Evolutionary conservation across 495 filamentous ascomycete genomes (phyloP), one percentile per base, ranked within the genome.

Genomic region (Penicillium steckii): DNA sequence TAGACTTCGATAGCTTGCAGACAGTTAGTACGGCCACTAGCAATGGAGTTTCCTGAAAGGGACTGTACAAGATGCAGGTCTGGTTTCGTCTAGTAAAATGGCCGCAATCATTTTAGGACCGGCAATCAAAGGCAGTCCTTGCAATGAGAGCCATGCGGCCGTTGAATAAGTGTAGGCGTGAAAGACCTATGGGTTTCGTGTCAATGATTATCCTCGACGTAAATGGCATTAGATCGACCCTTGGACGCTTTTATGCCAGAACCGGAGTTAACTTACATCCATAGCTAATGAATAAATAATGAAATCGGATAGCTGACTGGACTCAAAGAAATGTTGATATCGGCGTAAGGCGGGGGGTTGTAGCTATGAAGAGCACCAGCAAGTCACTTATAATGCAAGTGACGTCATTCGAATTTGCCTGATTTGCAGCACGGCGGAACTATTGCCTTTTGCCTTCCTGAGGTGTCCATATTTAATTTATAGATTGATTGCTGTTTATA

Each of bases 81-180:
- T 68, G 32, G 79, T 74, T 26, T 85, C 82, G 22, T 80, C 74
- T 1, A 81, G 76, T 2, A 91, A 75, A 52, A 89, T 63, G 7
- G 79, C 72, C 44, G 80, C 74, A 29, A 93, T 83, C 50, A 90
- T 74, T 30, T 81, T 80, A 1, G 89, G 89, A 19, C 83, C 81
- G 4, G 74, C 50, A 43, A 89, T 78, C 32, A 92, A 72, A 0
- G 86, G 77, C 3, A 84, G 10, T 30, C 86, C 81, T 71, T 94
- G 87, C 10, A 88, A 58, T 17, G 76, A 59, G 41, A 89, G 77
- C 87, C 86, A 90, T 55, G 71, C 80, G 6, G 83, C 72, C 19
- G 86, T 85, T 18, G 79, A 75, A 65, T 85, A 85, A 45, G 77
- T 84, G 71, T 89, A 90, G 15, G 70, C 61, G 55, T 84, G 80